Percentiles rank a stretch among this genome's conserved stretches.
Conservation (phyloP, 192 early-diverging fungal genomes). For the Piromyces finnis region DNA sequence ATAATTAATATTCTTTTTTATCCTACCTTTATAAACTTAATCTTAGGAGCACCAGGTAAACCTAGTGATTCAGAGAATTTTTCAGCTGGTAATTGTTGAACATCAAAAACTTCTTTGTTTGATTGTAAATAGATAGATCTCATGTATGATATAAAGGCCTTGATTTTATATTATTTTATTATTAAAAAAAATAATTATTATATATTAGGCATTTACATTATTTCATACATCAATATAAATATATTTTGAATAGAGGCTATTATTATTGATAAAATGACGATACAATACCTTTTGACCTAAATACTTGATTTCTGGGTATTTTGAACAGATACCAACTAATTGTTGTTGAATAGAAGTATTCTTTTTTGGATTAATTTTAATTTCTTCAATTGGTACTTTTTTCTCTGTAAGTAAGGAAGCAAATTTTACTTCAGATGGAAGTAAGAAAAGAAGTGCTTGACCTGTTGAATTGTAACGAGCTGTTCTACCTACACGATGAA, state of each 20-base stretch:
- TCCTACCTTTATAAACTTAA: constrained; percentile 68
- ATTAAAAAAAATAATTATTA: background rate
- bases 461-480: constrained; percentile 83
- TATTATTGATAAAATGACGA: no score
- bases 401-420: constrained; percentile 46
- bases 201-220: no score
- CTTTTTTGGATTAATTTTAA: constrained; percentile 71
- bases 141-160: constrained; percentile 90
- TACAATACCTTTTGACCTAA: constrained; percentile 76
- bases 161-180: background rate
- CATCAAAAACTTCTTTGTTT: constrained; percentile 81
- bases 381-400: constrained; percentile 77
- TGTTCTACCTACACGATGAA: constrained; percentile 95
- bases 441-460: constrained; percentile 66
- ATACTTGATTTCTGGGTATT: constrained; percentile 90
- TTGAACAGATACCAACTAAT: constrained; percentile 77
- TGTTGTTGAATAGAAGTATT: constrained; percentile 60
- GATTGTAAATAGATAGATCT: constrained; percentile 76
- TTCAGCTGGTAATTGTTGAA: constrained; percentile 67
- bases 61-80: constrained; percentile 76
- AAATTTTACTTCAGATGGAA: constrained; percentile 78
- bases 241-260: no score
- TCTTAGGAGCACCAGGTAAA: constrained; percentile 84
- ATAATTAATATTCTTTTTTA: background rate
- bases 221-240: no score